Conservation (phyloP, 805 yeast species). For the Candida lessepsii region DNA sequence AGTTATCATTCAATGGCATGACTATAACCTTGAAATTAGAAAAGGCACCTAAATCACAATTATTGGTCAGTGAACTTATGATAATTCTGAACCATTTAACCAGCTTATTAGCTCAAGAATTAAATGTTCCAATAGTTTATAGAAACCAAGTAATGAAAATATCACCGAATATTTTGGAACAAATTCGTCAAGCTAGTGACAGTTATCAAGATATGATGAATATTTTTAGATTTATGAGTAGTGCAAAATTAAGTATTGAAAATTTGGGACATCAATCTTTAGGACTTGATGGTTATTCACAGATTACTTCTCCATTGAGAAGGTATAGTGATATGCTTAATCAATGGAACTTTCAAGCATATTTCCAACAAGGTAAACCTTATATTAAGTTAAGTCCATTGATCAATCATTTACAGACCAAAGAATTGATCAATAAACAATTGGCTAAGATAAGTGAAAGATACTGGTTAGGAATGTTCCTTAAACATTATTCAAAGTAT, state of each 20-base stretch:
- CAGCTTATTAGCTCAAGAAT: conserved; percentile 44
- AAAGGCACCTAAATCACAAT: conserved; percentile 39
- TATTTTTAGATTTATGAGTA: conserved; percentile 46
- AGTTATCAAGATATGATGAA: conserved; percentile 40
- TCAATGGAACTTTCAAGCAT: conserved; percentile 63
- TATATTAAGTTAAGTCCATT: conserved; percentile 15
- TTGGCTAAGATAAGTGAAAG: conserved; percentile 24
- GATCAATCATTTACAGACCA: conserved; percentile 32
- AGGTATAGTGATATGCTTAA: conserved; percentile 76
- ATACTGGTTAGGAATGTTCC: conserved; percentile 40
- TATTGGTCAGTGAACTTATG: conserved; percentile 83
- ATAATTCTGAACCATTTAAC: conserved; percentile 67
- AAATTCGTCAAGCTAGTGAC: conserved; percentile 21
- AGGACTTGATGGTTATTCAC: conserved; percentile 62
- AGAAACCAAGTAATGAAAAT: conserved; percentile 34
- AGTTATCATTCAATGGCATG: conserved; percentile 16
- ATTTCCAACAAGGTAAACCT: conserved; percentile 11
- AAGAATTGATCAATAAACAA: conserved; percentile 27
- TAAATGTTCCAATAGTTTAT: conserved; percentile 54
- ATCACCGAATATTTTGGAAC: conserved; percentile 19
- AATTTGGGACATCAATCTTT: conserved; percentile 58
- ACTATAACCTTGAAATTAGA: conserved; percentile 16
- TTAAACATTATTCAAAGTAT: conserved; percentile 23
- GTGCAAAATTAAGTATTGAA: conserved; percentile 49
- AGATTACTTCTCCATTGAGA: conserved; percentile 87